Evolutionary conservation across 768 basidiomycete species (phyloP).

Genomic region (Pulveroboletus sp.): DNA sequence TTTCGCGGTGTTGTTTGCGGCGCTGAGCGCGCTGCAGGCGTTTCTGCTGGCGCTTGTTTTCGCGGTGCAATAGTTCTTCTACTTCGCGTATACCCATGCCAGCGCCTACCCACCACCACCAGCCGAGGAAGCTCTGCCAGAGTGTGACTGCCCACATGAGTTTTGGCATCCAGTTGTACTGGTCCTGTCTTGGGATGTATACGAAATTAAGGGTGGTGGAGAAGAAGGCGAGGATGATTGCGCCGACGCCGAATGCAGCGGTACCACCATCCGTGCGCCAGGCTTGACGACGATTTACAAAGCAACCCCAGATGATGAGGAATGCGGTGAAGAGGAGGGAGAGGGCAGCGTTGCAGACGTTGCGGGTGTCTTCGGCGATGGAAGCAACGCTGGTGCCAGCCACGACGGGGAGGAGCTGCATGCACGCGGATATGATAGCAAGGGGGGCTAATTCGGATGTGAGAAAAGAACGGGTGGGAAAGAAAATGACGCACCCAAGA

Average conservation of each 20-base stretch:
- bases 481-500: constrained; percentile 58
- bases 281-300: constrained; percentile 85
- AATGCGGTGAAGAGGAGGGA: constrained; percentile 89
- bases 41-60: constrained; percentile 54
- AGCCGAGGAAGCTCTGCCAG: constrained; percentile 96
- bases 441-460: constrained; percentile 59
- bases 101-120: constrained; percentile 99
- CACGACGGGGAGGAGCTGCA: constrained; percentile 77
- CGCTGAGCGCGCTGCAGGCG: constrained; percentile 46
- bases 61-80: constrained; percentile 54
- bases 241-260: constrained; percentile 86
- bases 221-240: constrained; percentile 76
- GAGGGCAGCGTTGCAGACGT: constrained; percentile 96
- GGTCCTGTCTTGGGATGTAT: constrained; percentile 79
- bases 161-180: constrained; percentile 88
- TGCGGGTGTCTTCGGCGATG: constrained; percentile 74
- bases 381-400: constrained; percentile 35
- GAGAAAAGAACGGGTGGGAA: background rate
- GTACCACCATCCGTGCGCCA: constrained; percentile 98
- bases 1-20: constrained; percentile 48
- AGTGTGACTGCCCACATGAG: constrained; percentile 89
- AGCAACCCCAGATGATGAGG: constrained; percentile 89
- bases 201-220: constrained; percentile 86
- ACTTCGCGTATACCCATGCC: constrained; percentile 77
- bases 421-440: constrained; percentile 77